Evolutionary conservation across 2,329 filamentous ascomycete genomes (phyloP), one percentile per base, ranked within the genome.

Genomic region (Mollisia scopiformis): DNA sequence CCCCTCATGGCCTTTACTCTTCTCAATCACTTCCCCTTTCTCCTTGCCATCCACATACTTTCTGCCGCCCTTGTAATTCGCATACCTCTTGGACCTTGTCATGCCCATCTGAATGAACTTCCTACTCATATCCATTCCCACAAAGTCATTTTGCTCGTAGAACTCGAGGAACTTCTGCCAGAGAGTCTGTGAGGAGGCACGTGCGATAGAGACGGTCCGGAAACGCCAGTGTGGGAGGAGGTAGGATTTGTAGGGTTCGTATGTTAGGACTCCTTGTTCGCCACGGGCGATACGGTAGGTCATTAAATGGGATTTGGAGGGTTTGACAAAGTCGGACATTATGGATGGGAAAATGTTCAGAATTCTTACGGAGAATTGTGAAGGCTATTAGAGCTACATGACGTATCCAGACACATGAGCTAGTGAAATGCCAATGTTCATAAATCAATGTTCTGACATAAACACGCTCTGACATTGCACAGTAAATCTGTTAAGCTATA

Each of bases 81-180:
- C 84, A 73, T 87, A 87, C 61, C 84, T 72, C 66, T 81, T 84
- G 2, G 84, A 80, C 16, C 86, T 73, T 21, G 85, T 88, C 83
- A 87, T 87, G 1, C 85, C 81, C 86, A 88, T 88, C 71, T 88
- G 84, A 6, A 88, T 78, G 66, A 87, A 88, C 68, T 88, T 88
- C 27, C 85, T 76, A 19, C 79, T 74, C 85, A 88, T 88, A 59
- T 88, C 86, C 77, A 86, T 86, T 11, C 86, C 86, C 0, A 88
- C 82, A 58, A 88, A 86, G 69, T 88, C 85, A 3, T 74, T 75
- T 6, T 76, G 67, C 1, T 70, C 68, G n/a, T 82, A 75, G 67
- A 85, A 88, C 10, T 75, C 73, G 14, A 81, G 69, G 66, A 88
- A 88, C 2, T 79, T 77, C 0, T 65, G 57, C 72, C 79, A 83